Conservation (phyloP, 2,329 filamentous ascomycete species). For the Sarocladiaceae sp. region DNA sequence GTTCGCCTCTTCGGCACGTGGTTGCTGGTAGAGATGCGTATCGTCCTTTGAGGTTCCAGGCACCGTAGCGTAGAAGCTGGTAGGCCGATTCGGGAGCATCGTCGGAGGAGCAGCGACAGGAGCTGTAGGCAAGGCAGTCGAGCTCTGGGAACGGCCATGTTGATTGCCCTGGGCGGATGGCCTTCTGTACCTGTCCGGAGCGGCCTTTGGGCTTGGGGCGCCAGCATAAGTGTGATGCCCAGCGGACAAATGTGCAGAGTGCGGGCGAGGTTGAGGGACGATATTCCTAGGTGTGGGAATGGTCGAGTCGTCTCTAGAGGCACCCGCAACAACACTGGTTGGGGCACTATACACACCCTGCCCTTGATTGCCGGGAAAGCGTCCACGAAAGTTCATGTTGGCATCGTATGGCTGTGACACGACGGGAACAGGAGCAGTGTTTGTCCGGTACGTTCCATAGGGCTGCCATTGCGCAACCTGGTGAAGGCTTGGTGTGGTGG, state of each 20-base stretch:
- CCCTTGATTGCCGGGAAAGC: conserved; percentile 12
- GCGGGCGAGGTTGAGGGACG: conserved; percentile 34
- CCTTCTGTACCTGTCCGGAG: conserved; percentile 76
- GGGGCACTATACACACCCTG: conserved; percentile 20
- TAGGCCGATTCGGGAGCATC: conserved; percentile 41
- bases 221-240: conserved; percentile 44
- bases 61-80: conserved; percentile 44
- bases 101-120: conserved; percentile 23
- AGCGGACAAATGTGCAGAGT: conserved; percentile 36
- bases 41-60: conserved; percentile 62
- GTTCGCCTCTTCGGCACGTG: conserved; percentile 62
- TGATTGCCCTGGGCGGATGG: conserved; percentile 40
- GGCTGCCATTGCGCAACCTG: conserved; percentile 48
- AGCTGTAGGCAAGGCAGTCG: conserved; percentile 22
- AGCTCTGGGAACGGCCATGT: conserved; percentile 33
- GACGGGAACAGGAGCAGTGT: conserved; percentile 40
- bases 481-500: conserved; percentile 62
- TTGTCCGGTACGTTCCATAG: conserved; percentile 41
- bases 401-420: conserved; percentile 23
- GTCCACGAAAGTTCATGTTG: conserved; percentile 17
- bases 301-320: conserved; percentile 50
- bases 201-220: conserved; percentile 40
- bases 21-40: conserved; percentile 53
- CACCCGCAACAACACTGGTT: conserved; percentile 33
- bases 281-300: conserved; percentile 39